phyloP scores from a whole-genome alignment of 2,329 filamentous ascomycete genomes.

The Colletotrichum euphorbiae region DNA sequence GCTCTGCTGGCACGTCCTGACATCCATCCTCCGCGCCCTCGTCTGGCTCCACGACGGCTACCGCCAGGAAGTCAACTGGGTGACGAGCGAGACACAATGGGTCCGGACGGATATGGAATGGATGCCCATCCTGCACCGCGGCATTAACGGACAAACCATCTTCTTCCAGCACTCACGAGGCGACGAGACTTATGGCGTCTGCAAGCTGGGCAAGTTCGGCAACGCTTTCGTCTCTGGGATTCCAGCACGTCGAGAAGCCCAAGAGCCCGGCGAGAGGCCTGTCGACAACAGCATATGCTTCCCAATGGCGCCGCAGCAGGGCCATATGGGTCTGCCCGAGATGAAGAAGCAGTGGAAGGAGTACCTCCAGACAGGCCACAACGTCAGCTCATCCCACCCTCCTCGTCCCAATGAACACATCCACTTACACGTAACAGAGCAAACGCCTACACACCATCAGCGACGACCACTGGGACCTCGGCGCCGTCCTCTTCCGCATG shows the following conservation, averaged over 20 bases:
- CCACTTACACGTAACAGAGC: constrained; percentile 39
- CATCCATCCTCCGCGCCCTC: constrained; percentile 60
- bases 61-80: constrained; percentile 42
- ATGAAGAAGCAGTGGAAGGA: constrained; percentile 35
- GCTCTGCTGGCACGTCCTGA: constrained; percentile 67
- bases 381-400: constrained; percentile 16
- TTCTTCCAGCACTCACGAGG: constrained; percentile 62
- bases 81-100: constrained; percentile 28
- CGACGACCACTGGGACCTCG: constrained; percentile 54
- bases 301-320: constrained; percentile 34
- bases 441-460: constrained; percentile 50
- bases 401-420: background rate
- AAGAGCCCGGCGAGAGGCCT: constrained; percentile 24
- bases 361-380: constrained; percentile 19
- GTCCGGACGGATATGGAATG: constrained; percentile 54
- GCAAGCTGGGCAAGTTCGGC: constrained; percentile 64
- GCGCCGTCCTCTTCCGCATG: constrained; percentile 55
- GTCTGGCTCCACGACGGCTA: constrained; percentile 65
- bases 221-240: constrained; percentile 55
- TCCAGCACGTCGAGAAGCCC: constrained; percentile 34
- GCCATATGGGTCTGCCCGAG: constrained; percentile 10
- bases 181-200: constrained; percentile 62
- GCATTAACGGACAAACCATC: constrained; percentile 60
- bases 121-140: constrained; percentile 64
- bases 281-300: constrained; percentile 10